phyloP scores from a whole-genome alignment of 345 rosid genomes.

The Gynandropsis gynandra region DNA sequence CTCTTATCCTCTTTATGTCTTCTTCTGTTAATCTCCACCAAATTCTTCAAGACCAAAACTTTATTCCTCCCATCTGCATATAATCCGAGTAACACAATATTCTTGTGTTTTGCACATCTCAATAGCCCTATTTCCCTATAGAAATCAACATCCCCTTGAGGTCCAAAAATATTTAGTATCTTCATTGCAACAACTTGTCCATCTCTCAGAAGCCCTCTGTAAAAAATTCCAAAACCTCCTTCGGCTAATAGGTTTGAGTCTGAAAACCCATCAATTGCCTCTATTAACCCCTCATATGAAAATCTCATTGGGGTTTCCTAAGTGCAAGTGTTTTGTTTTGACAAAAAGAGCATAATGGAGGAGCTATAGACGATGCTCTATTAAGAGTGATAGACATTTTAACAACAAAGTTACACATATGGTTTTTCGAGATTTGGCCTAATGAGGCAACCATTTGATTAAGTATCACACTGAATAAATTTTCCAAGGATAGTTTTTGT shows the following conservation, averaged over 20 bases:
- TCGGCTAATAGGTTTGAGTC: conserved; percentile 48
- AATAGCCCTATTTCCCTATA: conserved; percentile 59
- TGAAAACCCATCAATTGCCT: conserved; percentile 61
- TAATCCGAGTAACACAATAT: conserved; percentile 62
- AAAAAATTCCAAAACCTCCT: conserved; percentile 58
- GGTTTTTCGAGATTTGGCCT: conserved; percentile 16
- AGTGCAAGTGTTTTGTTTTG: conserved; percentile 57
- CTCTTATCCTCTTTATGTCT: too few relatives aligned
- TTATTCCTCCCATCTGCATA: conserved; percentile 45
- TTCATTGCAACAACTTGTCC: conserved; percentile 69
- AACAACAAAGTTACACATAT: conserved; percentile 20
- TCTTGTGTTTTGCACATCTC: conserved; percentile 74
- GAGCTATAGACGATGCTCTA: conserved; percentile 54
- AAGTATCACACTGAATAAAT: conserved; percentile 47
- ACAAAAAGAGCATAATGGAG: conserved; percentile 71
- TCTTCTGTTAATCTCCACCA: too few relatives aligned
- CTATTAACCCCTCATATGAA: conserved; percentile 45
- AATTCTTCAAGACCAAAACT: conserved; percentile 56
- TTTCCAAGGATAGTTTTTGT: conserved; percentile 40
- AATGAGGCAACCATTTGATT: conserved; percentile 18
- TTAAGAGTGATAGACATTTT: conserved; percentile 38
- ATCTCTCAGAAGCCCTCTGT: conserved; percentile 45
- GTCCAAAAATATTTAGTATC: conserved; percentile 37
- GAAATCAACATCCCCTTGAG: conserved; percentile 61
- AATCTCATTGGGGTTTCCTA: conserved; percentile 62